These are phyloP conservation scores for Glycine soja DNA, from an alignment of 306 rosid genomes.

Conservation along the genomic window DNA sequence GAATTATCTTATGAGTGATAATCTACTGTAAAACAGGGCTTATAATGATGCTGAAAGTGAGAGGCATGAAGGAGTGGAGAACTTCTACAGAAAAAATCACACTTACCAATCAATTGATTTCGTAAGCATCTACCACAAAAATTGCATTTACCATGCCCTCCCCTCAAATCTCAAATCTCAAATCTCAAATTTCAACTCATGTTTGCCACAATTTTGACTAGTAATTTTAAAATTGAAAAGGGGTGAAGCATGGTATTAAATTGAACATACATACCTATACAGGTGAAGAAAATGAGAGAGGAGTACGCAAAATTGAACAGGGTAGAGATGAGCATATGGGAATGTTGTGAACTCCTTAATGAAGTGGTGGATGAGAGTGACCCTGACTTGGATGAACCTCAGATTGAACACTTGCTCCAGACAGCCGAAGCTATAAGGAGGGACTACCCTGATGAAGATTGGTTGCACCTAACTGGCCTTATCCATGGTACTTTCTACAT, in stretches of 20 bases:
- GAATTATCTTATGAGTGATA: constrained; percentile 10
- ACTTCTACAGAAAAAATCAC: constrained; percentile 71
- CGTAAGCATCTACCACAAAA: constrained; percentile 51
- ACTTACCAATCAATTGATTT: constrained; percentile 69
- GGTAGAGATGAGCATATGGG: constrained; percentile 87
- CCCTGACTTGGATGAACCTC: constrained; percentile 88
- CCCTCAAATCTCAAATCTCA: background rate
- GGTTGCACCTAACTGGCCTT: constrained; percentile 85
- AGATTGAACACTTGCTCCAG: constrained; percentile 78
- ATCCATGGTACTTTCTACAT: constrained; percentile 66
- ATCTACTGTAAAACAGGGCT: constrained; percentile 51
- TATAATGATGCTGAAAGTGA: constrained; percentile 69
- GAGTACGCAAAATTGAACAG: constrained; percentile 70
- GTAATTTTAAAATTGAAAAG: background rate
- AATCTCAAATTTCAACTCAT: background rate
- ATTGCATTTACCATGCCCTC: background rate
- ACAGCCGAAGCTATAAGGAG: constrained; percentile 85
- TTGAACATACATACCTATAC: background rate
- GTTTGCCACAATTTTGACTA: constrained; percentile 1
- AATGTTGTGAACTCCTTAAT: constrained; percentile 81
- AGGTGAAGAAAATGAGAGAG: constrained; percentile 83
- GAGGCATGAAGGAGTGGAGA: constrained; percentile 73
- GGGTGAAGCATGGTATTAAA: constrained; percentile 13
- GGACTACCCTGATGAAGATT: constrained; percentile 80
- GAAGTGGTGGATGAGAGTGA: constrained; percentile 90